These are phyloP conservation scores for Cokeromyces recurvatus DNA, from an alignment of 371 early-diverging fungal genomes.

Conservation along the genomic window DNA sequence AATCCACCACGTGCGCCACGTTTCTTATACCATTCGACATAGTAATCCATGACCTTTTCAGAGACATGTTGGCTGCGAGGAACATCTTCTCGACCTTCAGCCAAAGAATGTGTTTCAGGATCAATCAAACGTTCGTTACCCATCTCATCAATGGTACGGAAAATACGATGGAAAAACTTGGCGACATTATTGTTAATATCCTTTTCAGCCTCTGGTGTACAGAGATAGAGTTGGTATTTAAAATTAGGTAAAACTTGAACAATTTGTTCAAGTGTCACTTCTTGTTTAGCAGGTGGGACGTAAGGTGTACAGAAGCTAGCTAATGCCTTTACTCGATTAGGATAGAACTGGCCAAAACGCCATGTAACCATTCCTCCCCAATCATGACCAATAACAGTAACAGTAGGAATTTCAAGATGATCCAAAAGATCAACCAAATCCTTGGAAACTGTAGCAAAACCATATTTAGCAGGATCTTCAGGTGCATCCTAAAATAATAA, in stretches of 20 bases:
- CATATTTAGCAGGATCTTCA: conserved; percentile 43
- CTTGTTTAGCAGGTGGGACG: conserved; percentile 30
- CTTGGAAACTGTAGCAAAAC: conserved; percentile 45
- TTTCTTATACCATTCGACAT: conserved; percentile 25
- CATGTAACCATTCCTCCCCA: conserved; percentile 72
- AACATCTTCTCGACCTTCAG: conserved; percentile 23
- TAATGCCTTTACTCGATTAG: conserved; percentile 58
- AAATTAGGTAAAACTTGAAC: conserved; percentile 54
- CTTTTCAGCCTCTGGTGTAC: conserved; percentile 33
- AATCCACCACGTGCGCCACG: conserved; percentile 37
- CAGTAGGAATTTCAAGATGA: conserved; percentile 51
- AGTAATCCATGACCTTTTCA: conserved; percentile 33
- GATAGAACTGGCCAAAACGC: conserved; percentile 64
- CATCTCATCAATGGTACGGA: conserved; percentile 22
- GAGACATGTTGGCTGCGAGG: conserved; percentile 22
- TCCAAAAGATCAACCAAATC: conserved; percentile 62
- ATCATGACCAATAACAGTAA: conserved; percentile 70
- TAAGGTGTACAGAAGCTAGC: conserved; percentile 66
- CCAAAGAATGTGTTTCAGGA: conserved; percentile 13
- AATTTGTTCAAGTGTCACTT: conserved; percentile 44
- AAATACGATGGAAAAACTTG: conserved; percentile 30
- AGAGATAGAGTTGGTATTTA: conserved; percentile 49
- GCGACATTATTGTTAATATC: conserved; percentile 33
- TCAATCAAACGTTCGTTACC: conserved; percentile 16
- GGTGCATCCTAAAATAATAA: conserved; percentile 37